Percentiles rank a stretch among this genome's conserved stretches.
These are phyloP conservation scores for Aspergillus clavatus DNA, from an alignment of 2,329 filamentous ascomycete genomes.

Conservation along the genomic window DNA sequence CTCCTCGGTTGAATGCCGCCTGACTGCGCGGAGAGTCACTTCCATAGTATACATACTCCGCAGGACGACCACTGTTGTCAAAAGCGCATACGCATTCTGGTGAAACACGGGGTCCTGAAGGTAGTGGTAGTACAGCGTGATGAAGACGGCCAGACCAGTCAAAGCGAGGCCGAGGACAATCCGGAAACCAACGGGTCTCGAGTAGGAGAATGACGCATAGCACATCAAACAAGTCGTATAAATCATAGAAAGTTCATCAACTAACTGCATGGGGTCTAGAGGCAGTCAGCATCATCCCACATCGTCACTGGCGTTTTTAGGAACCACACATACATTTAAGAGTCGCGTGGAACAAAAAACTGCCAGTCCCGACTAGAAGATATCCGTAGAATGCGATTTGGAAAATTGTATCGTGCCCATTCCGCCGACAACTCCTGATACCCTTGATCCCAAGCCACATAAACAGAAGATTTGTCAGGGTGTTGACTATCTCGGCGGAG, in stretches of 20 bases:
- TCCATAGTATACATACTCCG: conserved; percentile 77
- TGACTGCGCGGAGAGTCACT: conserved; percentile 55
- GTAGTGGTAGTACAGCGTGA: conserved; percentile 76
- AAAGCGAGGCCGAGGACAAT: conserved; percentile 55
- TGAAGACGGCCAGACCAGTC: conserved; percentile 56
- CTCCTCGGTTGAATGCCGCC: conserved; percentile 47
- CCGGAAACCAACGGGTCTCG: conserved; percentile 49
- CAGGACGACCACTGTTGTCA: conserved; percentile 66
- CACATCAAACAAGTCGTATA: conserved; percentile 67
- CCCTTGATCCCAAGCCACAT: conserved; percentile 72
- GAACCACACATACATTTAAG: conserved; percentile 51
- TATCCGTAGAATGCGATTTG: conserved; percentile 61
- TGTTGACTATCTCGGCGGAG: conserved; percentile 73
- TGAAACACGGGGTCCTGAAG: conserved; percentile 80
- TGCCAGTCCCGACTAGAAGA: conserved; percentile 56
- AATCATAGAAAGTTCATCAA: conserved; percentile 68
- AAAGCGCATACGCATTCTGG: conserved; percentile 68
- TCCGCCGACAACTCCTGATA: conserved; percentile 64
- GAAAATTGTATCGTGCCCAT: conserved; percentile 73
- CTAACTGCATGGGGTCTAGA: conserved; percentile 64
- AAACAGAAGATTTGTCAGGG: conserved; percentile 77
- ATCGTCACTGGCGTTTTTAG: neutral
- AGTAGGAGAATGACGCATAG: conserved; percentile 72
- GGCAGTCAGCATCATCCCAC: conserved; percentile 16
- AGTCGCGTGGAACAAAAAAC: conserved; percentile 60